phyloP scores from a whole-genome alignment of 176 grass and related monocot genomes.

The Avena atlantica region DNA sequence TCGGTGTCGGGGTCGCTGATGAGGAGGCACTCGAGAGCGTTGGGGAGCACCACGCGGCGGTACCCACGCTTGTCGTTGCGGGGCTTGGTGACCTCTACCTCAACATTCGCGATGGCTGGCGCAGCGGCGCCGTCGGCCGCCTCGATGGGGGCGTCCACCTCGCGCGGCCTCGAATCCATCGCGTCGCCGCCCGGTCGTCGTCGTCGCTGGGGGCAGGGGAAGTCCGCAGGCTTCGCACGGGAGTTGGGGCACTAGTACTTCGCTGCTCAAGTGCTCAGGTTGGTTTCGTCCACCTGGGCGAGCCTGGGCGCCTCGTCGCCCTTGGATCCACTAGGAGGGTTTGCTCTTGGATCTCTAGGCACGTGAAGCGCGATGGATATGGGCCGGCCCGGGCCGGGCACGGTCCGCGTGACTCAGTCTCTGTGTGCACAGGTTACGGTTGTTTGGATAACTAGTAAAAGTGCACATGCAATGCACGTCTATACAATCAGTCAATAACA shows the following conservation, averaged over 20 bases:
- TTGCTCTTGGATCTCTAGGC: no score
- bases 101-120: conserved; percentile 18
- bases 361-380: no score
- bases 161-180: conserved; percentile 46
- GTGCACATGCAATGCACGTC: no score
- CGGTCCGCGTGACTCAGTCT: no score
- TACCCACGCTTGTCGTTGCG: conserved; percentile 89
- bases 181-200: conserved; percentile 2
- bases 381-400: no score
- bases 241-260: not conserved
- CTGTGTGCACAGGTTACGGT: no score
- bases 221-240: conserved; percentile 14
- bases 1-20: conserved; percentile 98
- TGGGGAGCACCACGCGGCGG: conserved; percentile 85
- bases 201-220: not conserved
- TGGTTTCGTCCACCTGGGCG: not conserved
- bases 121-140: conserved; percentile 23
- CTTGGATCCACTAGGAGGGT: not conserved
- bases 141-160: conserved; percentile 15
- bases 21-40: conserved; percentile 78
- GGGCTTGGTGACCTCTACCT: conserved; percentile 72
- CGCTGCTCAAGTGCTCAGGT: not conserved
- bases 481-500: no score
- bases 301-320: not conserved
- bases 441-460: no score